Evolutionary conservation across 2,329 filamentous ascomycete genomes (phyloP), one percentile per base, ranked within the genome.

Genomic region (Lasiodiplodia theobromae): DNA sequence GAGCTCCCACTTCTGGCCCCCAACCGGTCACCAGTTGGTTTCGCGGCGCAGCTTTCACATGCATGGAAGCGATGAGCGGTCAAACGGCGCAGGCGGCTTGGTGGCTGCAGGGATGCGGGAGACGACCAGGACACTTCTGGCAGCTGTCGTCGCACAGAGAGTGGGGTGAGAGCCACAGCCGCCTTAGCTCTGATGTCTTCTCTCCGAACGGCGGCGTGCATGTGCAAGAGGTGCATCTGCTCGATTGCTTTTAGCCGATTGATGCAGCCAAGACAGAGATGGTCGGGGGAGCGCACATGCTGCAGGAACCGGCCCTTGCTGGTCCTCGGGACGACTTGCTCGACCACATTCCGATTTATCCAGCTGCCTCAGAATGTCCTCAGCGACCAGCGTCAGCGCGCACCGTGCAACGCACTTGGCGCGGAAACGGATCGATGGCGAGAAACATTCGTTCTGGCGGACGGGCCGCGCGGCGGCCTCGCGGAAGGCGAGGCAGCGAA

Each of bases 281-380:
- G 23, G 60, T 64, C 44, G 44, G 25, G 60, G 49, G 58, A 28
- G 31, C 2, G 10, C 58, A 16, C 58, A 63, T 52, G 25, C 60
- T 64, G 60, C 60, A 64, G 60, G 60, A 64, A 64, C 60, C 8
- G 44, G n/a, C 31, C 60, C 60, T 64, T 64, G 60, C 47, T 64
- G 47, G 44, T 25, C 44, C n/a, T 52, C 60, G 60, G 28, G 47
- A 64, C 18, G 44, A 52, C 28, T 64, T 64, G 47, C 60, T 38
- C 60, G 28, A 25, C 60, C 2, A 38, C 44, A n/a, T 63, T 63
- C 58, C 58, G 58, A 63, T 25, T 63, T 34, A 63, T 11, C 58
- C 58, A 63, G 18, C 28, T 5, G 14, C 14, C 16, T 21, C 21
- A n/a, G 44, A 63, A 63, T 51, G 44, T 23, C 23, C 8, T 51